Conservation (phyloP, 805 yeast genomes). For the Saccharomycopsis babjevae region DNA sequence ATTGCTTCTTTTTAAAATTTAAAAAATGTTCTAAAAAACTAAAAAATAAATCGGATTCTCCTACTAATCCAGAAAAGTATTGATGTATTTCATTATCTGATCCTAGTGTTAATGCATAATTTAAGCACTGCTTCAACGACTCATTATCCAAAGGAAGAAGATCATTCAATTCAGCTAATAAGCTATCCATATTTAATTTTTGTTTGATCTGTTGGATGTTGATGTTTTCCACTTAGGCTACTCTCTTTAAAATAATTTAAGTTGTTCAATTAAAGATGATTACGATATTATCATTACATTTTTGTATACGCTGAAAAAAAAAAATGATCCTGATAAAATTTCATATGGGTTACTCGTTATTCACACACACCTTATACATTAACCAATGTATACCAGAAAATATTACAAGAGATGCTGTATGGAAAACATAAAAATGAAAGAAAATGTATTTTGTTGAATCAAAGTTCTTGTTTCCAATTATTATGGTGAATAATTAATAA, state of each 20-base stretch:
- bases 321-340: no score
- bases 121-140: conserved; percentile 43
- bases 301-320: no score
- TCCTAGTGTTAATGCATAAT: conserved; percentile 38
- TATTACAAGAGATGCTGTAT: no score
- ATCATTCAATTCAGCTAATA: conserved; percentile 17
- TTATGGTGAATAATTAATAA: no score
- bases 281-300: not conserved
- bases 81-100: conserved; percentile 38
- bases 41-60: conserved; percentile 45
- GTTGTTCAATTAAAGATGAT: not conserved
- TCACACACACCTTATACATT: no score
- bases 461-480: no score
- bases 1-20: not conserved
- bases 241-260: not conserved
- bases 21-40: conserved; percentile 31
- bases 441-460: no score
- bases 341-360: no score
- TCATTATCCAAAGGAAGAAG: conserved; percentile 52
- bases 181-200: not conserved
- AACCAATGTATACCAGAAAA: no score
- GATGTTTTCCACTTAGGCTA: not conserved
- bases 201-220: not conserved
- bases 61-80: conserved; percentile 47
- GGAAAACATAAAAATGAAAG: no score